Conservation (phyloP, 305 asterid genomes). For the Fraxinus sp. region DNA sequence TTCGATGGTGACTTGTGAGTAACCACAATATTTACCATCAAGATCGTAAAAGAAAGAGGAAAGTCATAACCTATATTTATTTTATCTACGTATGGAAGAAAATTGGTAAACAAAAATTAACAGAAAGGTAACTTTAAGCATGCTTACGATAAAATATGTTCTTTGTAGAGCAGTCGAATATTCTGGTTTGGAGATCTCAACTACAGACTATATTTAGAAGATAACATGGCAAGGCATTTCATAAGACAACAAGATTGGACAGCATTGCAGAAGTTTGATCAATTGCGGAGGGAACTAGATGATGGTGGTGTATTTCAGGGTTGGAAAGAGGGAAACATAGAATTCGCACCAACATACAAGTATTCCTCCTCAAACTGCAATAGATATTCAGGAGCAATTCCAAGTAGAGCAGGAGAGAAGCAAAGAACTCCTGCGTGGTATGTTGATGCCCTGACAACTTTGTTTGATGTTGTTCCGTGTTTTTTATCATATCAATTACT, state of each 20-base stretch:
- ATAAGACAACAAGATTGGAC: conserved; percentile 72
- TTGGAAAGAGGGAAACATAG: conserved; percentile 85
- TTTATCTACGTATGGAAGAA: not conserved
- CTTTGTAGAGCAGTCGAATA: conserved; percentile 66
- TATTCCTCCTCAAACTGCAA: not conserved
- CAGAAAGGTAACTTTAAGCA: not conserved
- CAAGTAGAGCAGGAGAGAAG: conserved; percentile 52
- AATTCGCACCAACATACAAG: conserved; percentile 45
- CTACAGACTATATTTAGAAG: conserved; percentile 82
- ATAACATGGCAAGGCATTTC: conserved; percentile 72
- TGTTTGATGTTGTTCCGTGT: not conserved
- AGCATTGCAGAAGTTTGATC: conserved; percentile 74
- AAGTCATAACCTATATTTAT: not conserved
- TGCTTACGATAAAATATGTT: conserved; percentile 27
- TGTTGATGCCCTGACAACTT: conserved; percentile 16
- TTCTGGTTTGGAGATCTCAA: conserved; percentile 98
- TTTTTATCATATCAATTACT: not conserved
- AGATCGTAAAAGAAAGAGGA: not conserved
- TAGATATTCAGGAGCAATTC: not conserved
- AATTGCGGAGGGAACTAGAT: conserved; percentile 68
- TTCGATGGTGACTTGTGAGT: not conserved
- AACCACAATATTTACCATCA: not conserved
- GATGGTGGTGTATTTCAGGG: conserved; percentile 87
- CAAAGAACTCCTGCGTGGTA: conserved; percentile 99
- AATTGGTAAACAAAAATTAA: not conserved